Conservation (phyloP, 805 yeast species). For the Isabelozyma pseudorhagii region DNA sequence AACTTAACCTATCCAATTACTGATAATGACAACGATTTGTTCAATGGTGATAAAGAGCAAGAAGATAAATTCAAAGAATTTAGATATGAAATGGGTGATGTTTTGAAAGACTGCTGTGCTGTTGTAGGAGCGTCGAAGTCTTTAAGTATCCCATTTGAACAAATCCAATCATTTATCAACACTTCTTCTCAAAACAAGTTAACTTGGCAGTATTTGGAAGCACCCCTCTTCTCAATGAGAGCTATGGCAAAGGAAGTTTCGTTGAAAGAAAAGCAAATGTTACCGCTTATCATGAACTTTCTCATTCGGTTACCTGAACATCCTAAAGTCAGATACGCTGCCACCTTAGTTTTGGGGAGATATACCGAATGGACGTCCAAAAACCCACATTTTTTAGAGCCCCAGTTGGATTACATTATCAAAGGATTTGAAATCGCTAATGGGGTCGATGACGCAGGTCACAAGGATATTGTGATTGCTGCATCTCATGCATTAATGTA, state of each 20-base stretch:
- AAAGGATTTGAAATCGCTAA: constrained; percentile 53
- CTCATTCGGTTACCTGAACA: constrained; percentile 76
- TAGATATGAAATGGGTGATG: constrained; percentile 96
- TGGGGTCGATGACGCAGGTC: constrained; percentile 15
- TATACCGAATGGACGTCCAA: constrained; percentile 93
- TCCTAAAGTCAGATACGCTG: constrained; percentile 84
- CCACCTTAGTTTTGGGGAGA: constrained; percentile 90
- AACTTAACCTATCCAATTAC: constrained; percentile 73
- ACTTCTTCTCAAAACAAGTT: constrained; percentile 19
- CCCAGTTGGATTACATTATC: constrained; percentile 80
- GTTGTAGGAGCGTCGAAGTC: constrained; percentile 79
- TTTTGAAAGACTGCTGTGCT: constrained; percentile 91
- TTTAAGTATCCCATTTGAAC: constrained; percentile 63
- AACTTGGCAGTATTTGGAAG: constrained; percentile 84
- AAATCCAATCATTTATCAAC: constrained; percentile 45
- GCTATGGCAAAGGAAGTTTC: constrained; percentile 93
- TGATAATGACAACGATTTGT: constrained; percentile 34
- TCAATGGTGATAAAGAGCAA: constrained; percentile 67
- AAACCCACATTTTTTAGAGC: constrained; percentile 78
- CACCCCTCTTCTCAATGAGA: constrained; percentile 83
- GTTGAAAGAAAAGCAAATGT: constrained; percentile 55
- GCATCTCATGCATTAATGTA: constrained; percentile 93
- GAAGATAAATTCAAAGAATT: constrained; percentile 93
- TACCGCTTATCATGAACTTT: constrained; percentile 74
- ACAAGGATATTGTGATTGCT: constrained; percentile 64